Base-by-base conservation (phyloP, 2,329 filamentous ascomycete genomes). In the Chalaropsis ovoidea region DNA sequence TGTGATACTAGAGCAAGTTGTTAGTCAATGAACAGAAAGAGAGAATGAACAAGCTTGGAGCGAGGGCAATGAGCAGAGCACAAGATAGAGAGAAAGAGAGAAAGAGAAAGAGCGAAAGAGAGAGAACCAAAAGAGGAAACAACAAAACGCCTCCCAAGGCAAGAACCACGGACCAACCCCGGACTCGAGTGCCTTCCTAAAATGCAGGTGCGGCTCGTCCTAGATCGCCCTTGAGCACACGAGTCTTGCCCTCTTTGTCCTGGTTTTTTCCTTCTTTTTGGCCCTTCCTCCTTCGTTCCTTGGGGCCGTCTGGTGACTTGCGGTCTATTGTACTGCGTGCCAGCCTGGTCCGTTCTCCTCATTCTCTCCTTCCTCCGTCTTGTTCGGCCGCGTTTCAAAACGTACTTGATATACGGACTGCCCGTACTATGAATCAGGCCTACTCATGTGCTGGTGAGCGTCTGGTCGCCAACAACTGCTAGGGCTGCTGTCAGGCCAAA, bases 361-460 rank as follows among this genome's bases (percentile, higher is more conserved):
- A 17, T 17, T 58, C 17, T 58, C 49, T n/a, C 49, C 24, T 31
- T 54, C 10, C 8, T 13, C 49, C 11, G 54, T 39, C 54, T 11
- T 39, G 54, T 39, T 39, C 54, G 27, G 54, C 54, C 24, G 54
- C 27, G 54, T 58, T 58, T 58, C 1, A 39, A 58, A 58, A 58
- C 54, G 54, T 58, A 62, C 43, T 27, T 62, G 61, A 47, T 45
- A 49, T 62, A 62, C 61, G 61, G 61, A 62, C 43, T 43, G 61
- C 24, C 61, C 61, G 61, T 62, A 62, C 45, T 62, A 58, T 35
- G 54, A 58, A 35, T 35, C 54, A 58, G 31, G 54, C 24, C 54
- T 35, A 58, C 22, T 58, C 54, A 58, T 58, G 54, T 58, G 54
- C 54, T 19, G n/a, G 54, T 19, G 17, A n/a, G 27, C 27, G 54